Conservation (phyloP, 1,284 basidiomycete genomes). For the Pyrrhoderma lamaoense region DNA sequence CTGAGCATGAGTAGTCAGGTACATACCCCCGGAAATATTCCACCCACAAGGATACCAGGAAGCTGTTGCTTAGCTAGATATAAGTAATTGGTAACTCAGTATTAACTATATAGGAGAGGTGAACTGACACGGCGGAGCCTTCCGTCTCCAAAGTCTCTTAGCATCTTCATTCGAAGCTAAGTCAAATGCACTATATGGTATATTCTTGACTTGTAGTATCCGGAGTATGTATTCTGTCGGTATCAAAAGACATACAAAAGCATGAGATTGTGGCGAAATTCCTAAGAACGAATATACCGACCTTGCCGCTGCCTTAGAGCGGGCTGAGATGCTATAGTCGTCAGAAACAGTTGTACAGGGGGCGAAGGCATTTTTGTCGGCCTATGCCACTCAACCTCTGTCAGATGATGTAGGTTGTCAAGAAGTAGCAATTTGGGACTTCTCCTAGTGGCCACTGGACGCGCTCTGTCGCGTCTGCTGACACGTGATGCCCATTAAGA, state of each 20-base stretch:
- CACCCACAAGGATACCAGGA: conserved; percentile 72
- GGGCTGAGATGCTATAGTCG: conserved; percentile 77
- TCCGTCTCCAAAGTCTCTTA: conserved; percentile 74
- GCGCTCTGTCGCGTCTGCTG: too few relatives aligned
- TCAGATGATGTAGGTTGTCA: not conserved
- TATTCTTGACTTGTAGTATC: conserved; percentile 75
- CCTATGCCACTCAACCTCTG: conserved; percentile 3
- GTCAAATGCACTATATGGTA: conserved; percentile 71
- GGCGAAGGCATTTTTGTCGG: conserved; percentile 53
- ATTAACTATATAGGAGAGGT: not conserved
- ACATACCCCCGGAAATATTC: conserved; percentile 51
- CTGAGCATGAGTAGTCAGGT: conserved; percentile 19
- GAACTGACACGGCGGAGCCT: conserved; percentile 55
- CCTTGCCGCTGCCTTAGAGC: conserved; percentile 69
- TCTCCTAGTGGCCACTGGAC: too few relatives aligned
- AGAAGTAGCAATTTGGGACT: too few relatives aligned
- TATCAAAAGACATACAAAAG: not conserved
- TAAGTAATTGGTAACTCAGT: conserved; percentile 5
- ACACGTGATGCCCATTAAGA: not conserved
- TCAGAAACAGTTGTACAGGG: conserved; percentile 72
- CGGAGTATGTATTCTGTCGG: conserved; percentile 61
- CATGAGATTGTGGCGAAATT: not conserved
- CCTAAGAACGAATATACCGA: conserved; percentile 26
- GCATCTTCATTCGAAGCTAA: conserved; percentile 73
- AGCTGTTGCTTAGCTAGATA: conserved; percentile 68